Evolutionary conservation across 306 rosid genomes (phyloP), one percentile per base, ranked within the genome.

Genomic region (Ormosia semicastrata): DNA sequence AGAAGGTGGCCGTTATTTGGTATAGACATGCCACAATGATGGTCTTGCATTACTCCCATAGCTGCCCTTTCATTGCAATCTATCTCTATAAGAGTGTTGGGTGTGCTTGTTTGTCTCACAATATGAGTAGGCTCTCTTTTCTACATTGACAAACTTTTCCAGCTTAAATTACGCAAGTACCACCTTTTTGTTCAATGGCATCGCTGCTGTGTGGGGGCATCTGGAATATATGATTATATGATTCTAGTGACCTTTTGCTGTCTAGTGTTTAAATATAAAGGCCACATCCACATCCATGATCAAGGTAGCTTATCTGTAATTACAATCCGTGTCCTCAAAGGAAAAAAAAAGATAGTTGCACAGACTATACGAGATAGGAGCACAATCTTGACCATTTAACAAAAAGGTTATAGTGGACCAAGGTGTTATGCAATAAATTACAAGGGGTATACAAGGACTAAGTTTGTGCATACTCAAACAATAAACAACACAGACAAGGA

Each of bases 91-190:
- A 62, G 33, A 47, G n/a, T 49, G 71, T 69, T 83, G 79, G 41
- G 63, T 71, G 50, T 77, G 37, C 52, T 54, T 59, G 71, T 83
- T 78, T 73, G 47, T 72, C 77, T 47, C 76, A 64, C 64, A 65
- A 14, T 18, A 77, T 52, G 66, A 67, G 49, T 37, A 84, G 64
- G 34, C 80, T 66, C 80, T 65, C 75, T 83, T 77, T 72, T 73
- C 72, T 56, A 3, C 8, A 7, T 39, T 40, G 52, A 39, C 17
- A 3, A n/a, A 63, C 74, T 77, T 83, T 83, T 46, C 62, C 63
- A 71, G 79, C 80, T 56, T 66, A 39, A 84, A 65, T 78, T 84
- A 39, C 43, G 73, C 73, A 46, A 57, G 32, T 67, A 50, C 58
- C 12, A 33, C 12, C 66, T 24, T 46, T 84, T 84, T 62, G 3